Base-by-base conservation (phyloP, 805 yeast genomes). In the Yarrowia porcina region DNA sequence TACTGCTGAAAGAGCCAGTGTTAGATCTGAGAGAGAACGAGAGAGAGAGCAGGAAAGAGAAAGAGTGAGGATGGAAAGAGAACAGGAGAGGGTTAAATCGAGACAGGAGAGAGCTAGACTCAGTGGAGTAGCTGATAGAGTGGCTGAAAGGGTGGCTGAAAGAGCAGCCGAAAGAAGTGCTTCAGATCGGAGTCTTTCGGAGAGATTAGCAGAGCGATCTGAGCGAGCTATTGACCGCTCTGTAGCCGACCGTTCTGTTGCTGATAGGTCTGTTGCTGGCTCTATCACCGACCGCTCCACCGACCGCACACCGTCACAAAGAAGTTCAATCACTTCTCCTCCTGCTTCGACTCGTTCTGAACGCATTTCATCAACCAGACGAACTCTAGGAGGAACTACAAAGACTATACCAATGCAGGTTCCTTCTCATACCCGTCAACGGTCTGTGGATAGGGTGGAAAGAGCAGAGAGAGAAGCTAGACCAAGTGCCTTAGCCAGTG, bases 41-140 rank as follows among this genome's bases (percentile, higher is more conserved):
- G 59, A 52, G 17, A 11, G 59, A n/a, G 59, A 52, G 9, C 42
- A 25, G 59, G 59, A 52, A 20, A n/a, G 59, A 17, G 59, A 52
- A 4, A 10, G 59, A 8, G 33, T 52, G 12, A 21, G 44, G 13
- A 2, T 17, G 32, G 59, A 52, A 10, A 7, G 59, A 25, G 59
- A 52, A n/a, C 39, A 52, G 44, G 59, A 49, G n/a, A 20, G 23
- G n/a, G 42, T 15, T 8, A 33, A 23, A 10, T 30, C 12, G 1
- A 21, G 41, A 5, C n/a, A 11, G 32, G 21, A 18, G 17, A 18
- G 44, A n/a, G 39, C 21, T 5, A 13, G 30, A 21, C 30, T 13
- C 6, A 13, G 30, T 13, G 42, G 9, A 21, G 12, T 12, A 3
- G 9, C 21, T 5, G 42, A 10, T 4, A 10, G 42, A 4, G 25